phyloP scores from a whole-genome alignment of 495 filamentous ascomycete genomes.

The Penicillium psychrofluorescens region DNA sequence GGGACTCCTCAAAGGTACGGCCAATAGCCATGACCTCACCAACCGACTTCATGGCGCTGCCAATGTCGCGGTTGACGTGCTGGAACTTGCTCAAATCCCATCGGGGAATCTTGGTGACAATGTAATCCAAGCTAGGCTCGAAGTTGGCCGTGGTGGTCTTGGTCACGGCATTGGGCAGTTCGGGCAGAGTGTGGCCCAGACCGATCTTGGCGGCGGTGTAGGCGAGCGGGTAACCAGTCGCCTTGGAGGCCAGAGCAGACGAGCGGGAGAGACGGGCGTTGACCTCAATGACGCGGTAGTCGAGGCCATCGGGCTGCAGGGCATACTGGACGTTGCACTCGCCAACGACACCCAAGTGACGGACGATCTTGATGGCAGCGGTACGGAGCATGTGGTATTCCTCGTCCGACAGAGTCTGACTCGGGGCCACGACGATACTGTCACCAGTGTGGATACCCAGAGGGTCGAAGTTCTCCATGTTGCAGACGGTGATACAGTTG shows the following conservation, averaged over 20 bases:
- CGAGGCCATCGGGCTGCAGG: constrained; percentile 85
- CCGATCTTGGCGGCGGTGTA: constrained; percentile 98
- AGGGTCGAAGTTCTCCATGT: constrained; percentile 99
- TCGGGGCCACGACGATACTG: constrained; percentile 93
- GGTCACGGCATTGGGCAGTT: constrained; percentile 94
- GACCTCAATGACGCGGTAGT: constrained; percentile 97
- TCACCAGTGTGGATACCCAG: constrained; percentile 95
- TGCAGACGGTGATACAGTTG: constrained; percentile 98
- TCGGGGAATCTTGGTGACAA: constrained; percentile 96
- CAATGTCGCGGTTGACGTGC: constrained; percentile 95
- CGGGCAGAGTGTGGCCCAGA: constrained; percentile 86
- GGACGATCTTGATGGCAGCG: constrained; percentile 91
- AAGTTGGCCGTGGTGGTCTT: constrained; percentile 99
- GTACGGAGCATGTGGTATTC: constrained; percentile 99
- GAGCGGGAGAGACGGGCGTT: constrained; percentile 94
- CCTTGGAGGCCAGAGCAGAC: constrained; percentile 92
- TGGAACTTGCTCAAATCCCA: constrained; percentile 99
- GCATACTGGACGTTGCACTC: constrained; percentile 99
- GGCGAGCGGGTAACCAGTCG: constrained; percentile 90
- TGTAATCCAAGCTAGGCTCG: constrained; percentile 92
- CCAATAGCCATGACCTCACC: constrained; percentile 99
- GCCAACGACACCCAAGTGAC: constrained; percentile 90
- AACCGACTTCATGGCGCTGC: constrained; percentile 96
- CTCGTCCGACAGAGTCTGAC: constrained; percentile 91
- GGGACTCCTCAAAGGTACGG: constrained; percentile 96